phyloP scores from a whole-genome alignment of 257 asterid species.

The Scutellaria minor region DNA sequence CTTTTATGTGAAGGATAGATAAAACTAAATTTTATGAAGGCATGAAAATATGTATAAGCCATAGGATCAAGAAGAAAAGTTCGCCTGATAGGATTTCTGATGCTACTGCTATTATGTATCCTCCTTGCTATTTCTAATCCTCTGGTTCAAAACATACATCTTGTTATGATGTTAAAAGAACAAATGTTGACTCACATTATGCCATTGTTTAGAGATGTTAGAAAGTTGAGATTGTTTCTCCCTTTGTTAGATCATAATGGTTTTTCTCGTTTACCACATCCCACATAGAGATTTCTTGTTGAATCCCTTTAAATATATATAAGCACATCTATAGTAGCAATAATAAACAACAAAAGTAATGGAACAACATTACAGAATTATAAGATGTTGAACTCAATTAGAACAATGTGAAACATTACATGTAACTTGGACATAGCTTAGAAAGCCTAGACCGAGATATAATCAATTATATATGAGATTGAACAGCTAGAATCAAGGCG shows the following conservation, averaged over 20 bases:
- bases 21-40: slow-evolving; percentile 2
- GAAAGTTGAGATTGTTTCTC: neutral
- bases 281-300: neutral
- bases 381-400: neutral
- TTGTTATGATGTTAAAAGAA: neutral
- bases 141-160: neutral
- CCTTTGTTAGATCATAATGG: neutral
- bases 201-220: slow-evolving; percentile 5
- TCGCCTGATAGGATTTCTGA: neutral
- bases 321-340: neutral
- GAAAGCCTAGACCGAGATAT: slow-evolving; percentile 9
- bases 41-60: slow-evolving; percentile 6
- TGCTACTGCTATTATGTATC: slow-evolving; percentile 7
- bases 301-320: neutral
- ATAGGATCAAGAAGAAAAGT: slow-evolving; percentile 1
- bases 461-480: neutral
- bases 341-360: neutral
- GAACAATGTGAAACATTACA: slow-evolving; percentile 10
- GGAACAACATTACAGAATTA: neutral
- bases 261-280: neutral
- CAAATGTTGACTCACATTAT: neutral
- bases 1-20: neutral
- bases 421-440: slow-evolving; percentile 7
- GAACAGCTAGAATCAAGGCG: slow-evolving; percentile 11
- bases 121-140: slow-evolving; percentile 17